Evolutionary conservation across 2,329 filamentous ascomycete species (phyloP), one percentile per base, ranked within the genome.

Genomic region (Cytospora leucostoma): DNA sequence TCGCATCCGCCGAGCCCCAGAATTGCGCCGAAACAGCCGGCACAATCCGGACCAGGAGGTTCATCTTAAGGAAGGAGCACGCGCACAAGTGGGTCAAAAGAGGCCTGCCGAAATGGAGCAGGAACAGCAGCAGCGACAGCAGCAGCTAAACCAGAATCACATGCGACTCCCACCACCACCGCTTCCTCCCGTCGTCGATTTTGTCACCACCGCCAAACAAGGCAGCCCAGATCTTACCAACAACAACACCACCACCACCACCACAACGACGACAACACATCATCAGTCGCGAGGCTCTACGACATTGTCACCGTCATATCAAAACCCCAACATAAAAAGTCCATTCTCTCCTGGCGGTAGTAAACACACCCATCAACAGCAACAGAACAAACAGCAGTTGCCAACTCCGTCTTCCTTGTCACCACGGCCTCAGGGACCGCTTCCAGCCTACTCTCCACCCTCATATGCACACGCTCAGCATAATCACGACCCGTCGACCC

Each of bases 141-240:
- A 65, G 33, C 62, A 58, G 13, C 50, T 79, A 74, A 78, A 78
- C 70, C 74, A 75, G 66, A 76, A 76, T 80, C 80, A 80, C 78
- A 80, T 81, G 79, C 65, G 56, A 35, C 74, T 78, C 69, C 70
- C 72, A 61, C 70, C 70, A 64, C 72, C 69, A 27, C 27, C 27
- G 27, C 27, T 4, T 27, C 27, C 27, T 27, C 27, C 27, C 27
- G 27, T 27, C 65, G 66, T 69, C 70, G 68, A 70, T 67, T 59
- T 53, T 54, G 38, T 57, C 44, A 59, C 50, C 51, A 64, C 37
- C 52, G 13, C 53, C n/a, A 49, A 17, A 12, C 40, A 49, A 54
- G 21, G 37, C 49, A 51, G 56, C 56, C 35, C 40, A 32, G 56
- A 63, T 37, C 21, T n/a, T n/a, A n/a, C n/a, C 61, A n/a, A 50